Conservation (phyloP, 176 grass and related monocot genomes). For the Oryza coarctata region DNA sequence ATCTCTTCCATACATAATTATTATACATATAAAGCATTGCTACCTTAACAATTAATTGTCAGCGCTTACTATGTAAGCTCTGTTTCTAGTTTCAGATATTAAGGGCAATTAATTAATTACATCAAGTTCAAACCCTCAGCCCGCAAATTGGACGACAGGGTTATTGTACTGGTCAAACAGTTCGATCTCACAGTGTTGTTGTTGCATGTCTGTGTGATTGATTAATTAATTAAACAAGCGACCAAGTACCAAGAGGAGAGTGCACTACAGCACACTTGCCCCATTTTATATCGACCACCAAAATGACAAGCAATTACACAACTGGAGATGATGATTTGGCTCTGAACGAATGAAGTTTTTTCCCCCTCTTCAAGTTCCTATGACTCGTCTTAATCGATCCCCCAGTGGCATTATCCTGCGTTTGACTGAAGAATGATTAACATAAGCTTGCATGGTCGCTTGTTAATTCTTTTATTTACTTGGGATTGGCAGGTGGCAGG, state of each 20-base stretch:
- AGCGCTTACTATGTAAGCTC: not conserved
- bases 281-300: not conserved
- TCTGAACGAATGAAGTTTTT: not conserved
- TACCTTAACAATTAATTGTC: not conserved
- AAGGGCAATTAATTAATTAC: constrained; percentile 1
- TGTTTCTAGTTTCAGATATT: not conserved
- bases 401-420: not conserved
- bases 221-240: constrained; percentile 30
- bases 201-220: constrained; percentile 8
- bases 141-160: constrained; percentile 26
- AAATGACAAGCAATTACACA: constrained; percentile 14
- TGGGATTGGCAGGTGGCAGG: constrained; percentile 17
- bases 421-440: constrained; percentile 39
- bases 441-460: not conserved
- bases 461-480: not conserved
- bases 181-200: not conserved
- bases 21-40: too few relatives aligned
- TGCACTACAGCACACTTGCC: not conserved
- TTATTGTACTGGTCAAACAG: constrained; percentile 43
- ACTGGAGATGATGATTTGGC: constrained; percentile 27
- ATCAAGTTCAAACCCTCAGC: constrained; percentile 33
- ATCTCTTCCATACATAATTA: not conserved
- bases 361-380: constrained; percentile 31
- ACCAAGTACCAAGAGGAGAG: constrained; percentile 50
- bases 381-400: not conserved